These are phyloP conservation scores for Leishmania martiniquensis DNA, from an alignment of 208 protist species.

Conservation along the genomic window DNA sequence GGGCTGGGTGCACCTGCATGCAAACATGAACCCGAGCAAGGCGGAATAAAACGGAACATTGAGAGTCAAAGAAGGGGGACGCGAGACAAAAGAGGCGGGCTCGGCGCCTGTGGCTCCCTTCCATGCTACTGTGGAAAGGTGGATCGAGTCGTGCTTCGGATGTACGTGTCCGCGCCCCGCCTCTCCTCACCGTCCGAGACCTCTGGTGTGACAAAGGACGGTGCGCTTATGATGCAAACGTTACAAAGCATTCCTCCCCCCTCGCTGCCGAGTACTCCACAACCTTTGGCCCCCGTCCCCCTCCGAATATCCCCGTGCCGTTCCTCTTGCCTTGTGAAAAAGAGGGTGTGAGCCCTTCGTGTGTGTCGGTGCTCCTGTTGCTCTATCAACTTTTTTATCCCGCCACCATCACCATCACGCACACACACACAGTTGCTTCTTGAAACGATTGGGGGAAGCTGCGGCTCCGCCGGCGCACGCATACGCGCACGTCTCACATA, in stretches of 20 bases:
- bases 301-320: not conserved
- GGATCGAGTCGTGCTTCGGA: not conserved
- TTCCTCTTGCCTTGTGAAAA: not conserved
- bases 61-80: not conserved
- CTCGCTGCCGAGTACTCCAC: not conserved
- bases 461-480: not conserved
- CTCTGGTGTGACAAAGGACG: too few species aligned
- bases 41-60: not conserved
- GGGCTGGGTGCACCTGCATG: not conserved
- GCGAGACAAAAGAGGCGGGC: not conserved
- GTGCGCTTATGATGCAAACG: too few species aligned
- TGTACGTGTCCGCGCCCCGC: not conserved
- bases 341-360: not conserved
- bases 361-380: not conserved
- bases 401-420: not conserved
- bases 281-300: not conserved
- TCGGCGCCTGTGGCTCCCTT: not conserved
- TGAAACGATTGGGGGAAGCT: not conserved
- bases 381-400: not conserved
- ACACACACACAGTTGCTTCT: not conserved
- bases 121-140: not conserved
- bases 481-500: not conserved
- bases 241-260: not conserved
- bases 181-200: not conserved
- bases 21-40: too few species aligned